Base-by-base conservation (phyloP, 169 alveolate species). In the Plasmodium gonderi region DNA sequence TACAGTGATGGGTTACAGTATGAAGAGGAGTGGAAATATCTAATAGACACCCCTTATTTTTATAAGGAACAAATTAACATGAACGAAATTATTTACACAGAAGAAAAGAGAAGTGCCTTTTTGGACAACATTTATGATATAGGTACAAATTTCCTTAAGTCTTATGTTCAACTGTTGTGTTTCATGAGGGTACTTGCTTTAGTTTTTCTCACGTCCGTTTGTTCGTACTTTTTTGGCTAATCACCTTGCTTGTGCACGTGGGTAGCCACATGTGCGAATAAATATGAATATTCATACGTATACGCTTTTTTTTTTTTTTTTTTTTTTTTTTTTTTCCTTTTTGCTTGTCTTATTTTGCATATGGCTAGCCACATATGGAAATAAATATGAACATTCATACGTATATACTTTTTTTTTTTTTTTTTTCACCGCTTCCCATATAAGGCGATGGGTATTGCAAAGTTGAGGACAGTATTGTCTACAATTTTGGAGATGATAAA, bases 361-460 rank as follows among this genome's bases (percentile, higher is more conserved):
- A 31, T 78, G 20, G 51, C 51, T 51, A 14, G 49, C 47, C 72
- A 4, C 14, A n/a, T 31, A 26, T n/a, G 29, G 17, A 26, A 12
- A n/a, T 6, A 4, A 12, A 1, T 60, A n/a, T 7, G 8, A 12
- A 31, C 8, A 12, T 31, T 40, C 74, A 11, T 5, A 14, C 23
- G 7, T 42, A 23, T 12, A 20, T 4, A 1, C 60, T 11, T 17
- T 45, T 67, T 7, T 36, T 44, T 81, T 67, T 23, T 68, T 23
- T 68, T 26, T 68, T 5, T 67, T 67, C 3, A 3, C 60, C 68
- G 6, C 31, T 47, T 40, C 45, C 42, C 51, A 36, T 54, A 20
- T 8, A 17, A 83, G 92, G 92, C 47, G 92, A 83, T 76, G 92
- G 92, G 36, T 83, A 83, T 51, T 83, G 82, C 42, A 74, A 83